Percentiles rank a stretch among this genome's conserved stretches.
Conservation (phyloP, 2,329 filamentous ascomycete species). For the Arachnomyces sp. region DNA sequence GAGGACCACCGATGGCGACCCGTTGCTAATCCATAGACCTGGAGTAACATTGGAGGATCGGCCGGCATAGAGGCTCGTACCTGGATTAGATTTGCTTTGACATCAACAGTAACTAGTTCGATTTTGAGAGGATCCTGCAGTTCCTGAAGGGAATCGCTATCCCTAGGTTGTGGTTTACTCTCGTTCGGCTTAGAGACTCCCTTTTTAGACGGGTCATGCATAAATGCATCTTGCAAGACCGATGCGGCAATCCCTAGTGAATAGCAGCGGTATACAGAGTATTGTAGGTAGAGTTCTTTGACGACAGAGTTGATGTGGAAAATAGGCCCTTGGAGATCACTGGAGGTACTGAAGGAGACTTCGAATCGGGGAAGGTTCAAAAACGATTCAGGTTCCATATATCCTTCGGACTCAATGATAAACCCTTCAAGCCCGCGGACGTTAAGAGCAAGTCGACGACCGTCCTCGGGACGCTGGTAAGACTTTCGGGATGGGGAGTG, state of each 20-base stretch:
- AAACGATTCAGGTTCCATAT: conserved; percentile 77
- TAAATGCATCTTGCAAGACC: conserved; percentile 63
- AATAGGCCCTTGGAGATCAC: conserved; percentile 76
- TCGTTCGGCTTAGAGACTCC: not conserved
- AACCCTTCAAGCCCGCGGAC: conserved; percentile 79
- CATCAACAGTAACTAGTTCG: conserved; percentile 73
- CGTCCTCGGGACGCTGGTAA: conserved; percentile 53
- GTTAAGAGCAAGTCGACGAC: conserved; percentile 71
- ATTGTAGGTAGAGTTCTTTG: conserved; percentile 71
- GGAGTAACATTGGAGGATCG: conserved; percentile 86
- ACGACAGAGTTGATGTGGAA: conserved; percentile 80
- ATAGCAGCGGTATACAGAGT: conserved; percentile 91
- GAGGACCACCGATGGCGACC: conserved; percentile 81
- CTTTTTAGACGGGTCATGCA: not conserved
- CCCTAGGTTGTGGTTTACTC: not conserved
- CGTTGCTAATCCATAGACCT: conserved; percentile 72
- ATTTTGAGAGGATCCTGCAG: conserved; percentile 17
- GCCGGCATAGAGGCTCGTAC: conserved; percentile 81
- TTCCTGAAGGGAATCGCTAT: not conserved
- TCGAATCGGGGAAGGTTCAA: conserved; percentile 80
- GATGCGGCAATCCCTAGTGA: conserved; percentile 72
- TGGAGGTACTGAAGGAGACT: conserved; percentile 72
- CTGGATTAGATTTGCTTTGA: conserved; percentile 74
- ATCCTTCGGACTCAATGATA: conserved; percentile 78
- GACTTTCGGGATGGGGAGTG: conserved; percentile 38